Evolutionary conservation across 2,329 filamentous ascomycete species (phyloP).

Genomic region (Cercospora sojina): DNA sequence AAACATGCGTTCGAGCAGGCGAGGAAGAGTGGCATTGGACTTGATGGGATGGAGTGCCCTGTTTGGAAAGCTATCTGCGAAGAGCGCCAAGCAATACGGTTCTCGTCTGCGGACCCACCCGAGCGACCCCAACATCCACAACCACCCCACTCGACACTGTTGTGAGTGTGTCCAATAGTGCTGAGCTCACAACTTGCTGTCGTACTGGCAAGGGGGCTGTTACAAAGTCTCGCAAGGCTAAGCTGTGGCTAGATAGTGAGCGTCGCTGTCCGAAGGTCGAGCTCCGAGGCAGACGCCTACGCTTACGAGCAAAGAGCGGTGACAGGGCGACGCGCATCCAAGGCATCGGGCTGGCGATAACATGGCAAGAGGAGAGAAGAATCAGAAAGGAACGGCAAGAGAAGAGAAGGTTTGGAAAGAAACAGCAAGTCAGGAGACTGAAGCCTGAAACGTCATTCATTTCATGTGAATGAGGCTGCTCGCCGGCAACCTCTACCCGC

Average conservation of each 20-base stretch:
- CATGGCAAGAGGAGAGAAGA: neutral
- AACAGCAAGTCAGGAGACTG: neutral
- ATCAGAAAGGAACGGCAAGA: neutral
- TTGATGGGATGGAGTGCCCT: neutral
- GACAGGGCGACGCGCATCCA: neutral
- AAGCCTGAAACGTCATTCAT: neutral
- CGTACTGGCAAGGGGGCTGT: neutral
- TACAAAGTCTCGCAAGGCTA: neutral
- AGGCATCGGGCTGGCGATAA: too few species aligned
- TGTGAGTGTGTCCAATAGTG: neutral
- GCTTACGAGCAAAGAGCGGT: neutral
- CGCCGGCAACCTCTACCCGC: neutral
- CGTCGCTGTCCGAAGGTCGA: neutral
- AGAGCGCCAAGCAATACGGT: neutral
- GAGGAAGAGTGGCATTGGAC: neutral
- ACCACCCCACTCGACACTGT: neutral
- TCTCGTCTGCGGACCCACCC: neutral
- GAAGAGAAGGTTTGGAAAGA: neutral
- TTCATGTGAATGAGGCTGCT: slow-evolving; percentile 5
- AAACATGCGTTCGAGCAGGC: neutral
- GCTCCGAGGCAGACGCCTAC: neutral
- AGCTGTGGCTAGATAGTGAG: neutral
- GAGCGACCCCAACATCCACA: neutral
- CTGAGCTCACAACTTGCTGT: neutral
- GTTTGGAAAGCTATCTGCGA: neutral